Base-by-base conservation (phyloP, 2,329 filamentous ascomycete genomes). In the Atkinsonella texensis region DNA sequence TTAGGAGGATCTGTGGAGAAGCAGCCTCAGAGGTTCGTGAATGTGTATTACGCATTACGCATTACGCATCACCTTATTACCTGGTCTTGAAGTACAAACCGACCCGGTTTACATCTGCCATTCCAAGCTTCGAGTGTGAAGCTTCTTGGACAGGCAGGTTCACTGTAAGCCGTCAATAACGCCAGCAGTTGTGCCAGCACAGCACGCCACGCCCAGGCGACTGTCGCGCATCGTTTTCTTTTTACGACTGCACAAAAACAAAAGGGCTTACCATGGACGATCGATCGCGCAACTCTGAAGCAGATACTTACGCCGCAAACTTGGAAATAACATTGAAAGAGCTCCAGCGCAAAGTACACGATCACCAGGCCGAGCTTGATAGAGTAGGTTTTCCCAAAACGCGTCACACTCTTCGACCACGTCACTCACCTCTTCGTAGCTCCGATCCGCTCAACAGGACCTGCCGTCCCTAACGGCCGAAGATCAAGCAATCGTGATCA, bases 251-350 rank as follows among this genome's bases (percentile, higher is more conserved):
- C 11, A 38, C 10, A 38, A 12, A 15, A 3, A 32, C 42, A 28
- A 17, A 53, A 23, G 20, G 20, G 20, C 39, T 5, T 28, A 28
- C 28, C 20, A 67, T 66, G 61, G 59, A 59, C 13, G 51, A 62
- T 17, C 54, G 49, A 38, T 55, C 59, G 46, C 59, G 57, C 46
- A 56, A 52, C 53, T 56, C 59, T 17, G 60, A 62, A 48, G 58
- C 58, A 3, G 60, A 64, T 46, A 52, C 57, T 23, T 65, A 70
- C 55, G 60, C 61, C n/a, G 55, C 72, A 42, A 79, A 76, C 59
- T 70, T 91, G 44, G 79, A 87, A 52, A 75, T 78, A 50, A 88
- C 86, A 2, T 61, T 90, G 44, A 76, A 74, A 55, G 81, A 85
- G 61, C 76, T 91, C 1, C 80, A 85, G 62, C 69, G 67, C 15